phyloP scores from a whole-genome alignment of 768 basidiomycete genomes.

The Fomitopsis serialis region DNA sequence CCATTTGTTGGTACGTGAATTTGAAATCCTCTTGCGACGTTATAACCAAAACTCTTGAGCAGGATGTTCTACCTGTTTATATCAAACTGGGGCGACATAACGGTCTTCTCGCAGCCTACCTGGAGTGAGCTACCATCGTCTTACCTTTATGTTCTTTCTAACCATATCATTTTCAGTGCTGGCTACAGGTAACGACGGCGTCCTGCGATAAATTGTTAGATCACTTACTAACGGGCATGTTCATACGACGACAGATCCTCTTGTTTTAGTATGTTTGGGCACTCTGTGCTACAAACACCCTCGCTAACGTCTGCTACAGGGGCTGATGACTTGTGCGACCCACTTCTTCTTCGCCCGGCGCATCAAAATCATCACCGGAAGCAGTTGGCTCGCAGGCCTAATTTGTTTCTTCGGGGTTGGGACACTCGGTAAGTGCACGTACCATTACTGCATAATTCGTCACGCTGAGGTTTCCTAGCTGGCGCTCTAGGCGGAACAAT shows the following conservation, averaged over 20 bases:
- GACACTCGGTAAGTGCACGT: background rate
- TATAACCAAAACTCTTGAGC: background rate
- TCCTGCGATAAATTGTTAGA: too few species aligned
- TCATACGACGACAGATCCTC: background rate
- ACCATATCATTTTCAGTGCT: background rate
- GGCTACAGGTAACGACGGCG: background rate
- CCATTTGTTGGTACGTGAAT: background rate
- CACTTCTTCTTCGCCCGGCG: conserved; percentile 2
- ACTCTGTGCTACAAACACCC: background rate
- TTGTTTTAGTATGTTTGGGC: background rate
- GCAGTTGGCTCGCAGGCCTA: background rate
- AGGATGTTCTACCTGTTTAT: conserved; percentile 2
- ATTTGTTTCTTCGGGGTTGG: background rate
- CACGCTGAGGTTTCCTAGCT: background rate
- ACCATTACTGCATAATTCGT: background rate
- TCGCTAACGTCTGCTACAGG: background rate
- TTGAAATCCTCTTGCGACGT: background rate
- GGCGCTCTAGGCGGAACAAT: background rate
- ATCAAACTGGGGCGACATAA: background rate
- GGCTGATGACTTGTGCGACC: background rate
- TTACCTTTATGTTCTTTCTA: background rate
- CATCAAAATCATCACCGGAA: background rate
- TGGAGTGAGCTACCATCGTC: background rate
- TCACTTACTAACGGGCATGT: too few species aligned
- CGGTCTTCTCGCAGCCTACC: background rate